phyloP scores from a whole-genome alignment of 495 filamentous ascomycete genomes.

The Chlorociboria aeruginascens region DNA sequence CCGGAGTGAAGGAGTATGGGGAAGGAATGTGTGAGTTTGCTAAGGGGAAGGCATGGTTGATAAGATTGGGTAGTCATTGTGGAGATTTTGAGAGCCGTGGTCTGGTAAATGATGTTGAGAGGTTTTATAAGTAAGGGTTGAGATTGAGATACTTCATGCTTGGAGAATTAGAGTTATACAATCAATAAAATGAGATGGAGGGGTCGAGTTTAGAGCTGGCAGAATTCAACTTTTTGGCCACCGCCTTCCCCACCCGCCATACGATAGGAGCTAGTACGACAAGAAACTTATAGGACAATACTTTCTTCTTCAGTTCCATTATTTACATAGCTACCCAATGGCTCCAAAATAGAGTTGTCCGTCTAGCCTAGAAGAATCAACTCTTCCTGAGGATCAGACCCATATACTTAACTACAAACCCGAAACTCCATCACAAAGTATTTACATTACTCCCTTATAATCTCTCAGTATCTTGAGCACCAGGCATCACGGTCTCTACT shows the following conservation, averaged over 20 bases:
- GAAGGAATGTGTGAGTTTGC: too few species aligned
- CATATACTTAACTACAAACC: neutral
- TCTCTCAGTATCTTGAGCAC: slow-evolving; percentile 6
- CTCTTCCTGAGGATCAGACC: slow-evolving; percentile 35
- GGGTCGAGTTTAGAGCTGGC: neutral
- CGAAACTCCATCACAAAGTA: neutral
- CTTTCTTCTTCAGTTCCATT: too few species aligned
- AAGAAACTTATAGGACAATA: too few species aligned
- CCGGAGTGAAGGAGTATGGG: neutral
- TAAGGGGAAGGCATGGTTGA: too few species aligned
- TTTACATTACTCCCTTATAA: slow-evolving; percentile 6
- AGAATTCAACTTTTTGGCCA: neutral
- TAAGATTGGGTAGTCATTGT: too few species aligned
- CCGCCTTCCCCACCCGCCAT: neutral
- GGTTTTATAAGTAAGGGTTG: too few species aligned
- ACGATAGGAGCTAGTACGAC: neutral
- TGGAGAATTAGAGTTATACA: too few species aligned
- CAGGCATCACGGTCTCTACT: slow-evolving; percentile 20
- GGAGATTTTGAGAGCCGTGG: too few species aligned
- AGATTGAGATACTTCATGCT: too few species aligned
- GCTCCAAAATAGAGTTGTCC: slow-evolving; percentile 43
- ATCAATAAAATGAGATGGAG: too few species aligned
- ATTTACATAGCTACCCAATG: slow-evolving; percentile 25
- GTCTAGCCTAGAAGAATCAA: slow-evolving; percentile 41
- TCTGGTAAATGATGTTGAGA: too few species aligned